A percentile compares a stretch with the other conserved stretches of the same genome.
phyloP scores from a whole-genome alignment of 257 asterid genomes.

The Thymus quinquecostatus region DNA sequence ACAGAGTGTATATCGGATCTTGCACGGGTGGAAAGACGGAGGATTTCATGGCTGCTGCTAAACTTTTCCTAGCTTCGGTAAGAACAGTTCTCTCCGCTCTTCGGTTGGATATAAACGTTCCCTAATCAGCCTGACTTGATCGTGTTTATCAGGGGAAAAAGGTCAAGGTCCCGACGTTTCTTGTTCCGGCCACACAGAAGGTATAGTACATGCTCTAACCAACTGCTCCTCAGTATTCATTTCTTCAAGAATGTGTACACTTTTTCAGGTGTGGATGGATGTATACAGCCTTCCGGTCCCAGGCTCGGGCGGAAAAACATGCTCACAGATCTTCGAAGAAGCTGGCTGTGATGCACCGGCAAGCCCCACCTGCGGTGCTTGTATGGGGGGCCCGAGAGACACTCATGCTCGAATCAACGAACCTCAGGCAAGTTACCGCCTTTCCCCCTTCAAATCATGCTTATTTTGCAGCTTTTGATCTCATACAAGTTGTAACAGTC shows the following conservation, averaged over 20 bases:
- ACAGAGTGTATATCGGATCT: slow-evolving; percentile 92
- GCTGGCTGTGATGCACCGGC: slow-evolving; percentile 99
- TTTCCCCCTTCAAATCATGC: neutral
- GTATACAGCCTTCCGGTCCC: slow-evolving; percentile 86
- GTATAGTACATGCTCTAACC: neutral
- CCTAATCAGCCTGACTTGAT: neutral
- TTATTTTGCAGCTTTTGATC: neutral
- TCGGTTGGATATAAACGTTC: no score
- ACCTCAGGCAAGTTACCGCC: slow-evolving; percentile 61
- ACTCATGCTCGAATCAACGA: slow-evolving; percentile 94
- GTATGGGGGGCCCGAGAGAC: slow-evolving; percentile 93
- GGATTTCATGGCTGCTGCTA: slow-evolving; percentile 98
- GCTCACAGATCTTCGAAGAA: slow-evolving; percentile 96
- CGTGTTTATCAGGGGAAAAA: slow-evolving; percentile 64
- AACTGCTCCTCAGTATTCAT: neutral
- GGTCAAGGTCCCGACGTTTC: slow-evolving; percentile 96
- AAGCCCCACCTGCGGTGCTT: slow-evolving; percentile 95
- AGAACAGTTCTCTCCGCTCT: neutral
- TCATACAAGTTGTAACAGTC: no score
- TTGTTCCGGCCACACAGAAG: slow-evolving; percentile 99
- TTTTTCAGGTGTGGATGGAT: slow-evolving; percentile 90
- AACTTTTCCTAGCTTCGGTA: slow-evolving; percentile 82
- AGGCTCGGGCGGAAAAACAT: slow-evolving; percentile 89
- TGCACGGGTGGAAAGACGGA: slow-evolving; percentile 97
- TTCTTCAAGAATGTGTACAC: neutral